Percentiles rank a stretch among this genome's conserved stretches.
phyloP scores from a whole-genome alignment of 805 yeast species.

The Candida silvicultrix region DNA sequence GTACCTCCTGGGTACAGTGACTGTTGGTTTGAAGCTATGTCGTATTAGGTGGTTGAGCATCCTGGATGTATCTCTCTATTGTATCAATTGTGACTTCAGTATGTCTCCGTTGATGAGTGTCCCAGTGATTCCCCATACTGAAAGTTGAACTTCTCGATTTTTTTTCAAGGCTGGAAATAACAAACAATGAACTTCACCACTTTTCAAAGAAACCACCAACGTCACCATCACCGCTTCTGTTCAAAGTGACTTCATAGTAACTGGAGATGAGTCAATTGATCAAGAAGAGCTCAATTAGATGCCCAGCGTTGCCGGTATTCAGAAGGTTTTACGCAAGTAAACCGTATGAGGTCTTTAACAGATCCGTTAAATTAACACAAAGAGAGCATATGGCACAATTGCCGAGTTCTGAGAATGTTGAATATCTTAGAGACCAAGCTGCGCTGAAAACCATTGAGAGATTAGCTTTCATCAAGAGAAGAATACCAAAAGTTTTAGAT shows the following conservation, averaged over 20 bases:
- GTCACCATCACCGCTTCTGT: too few relatives aligned
- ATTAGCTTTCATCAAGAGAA: constrained; percentile 62
- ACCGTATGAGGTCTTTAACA: constrained; percentile 49
- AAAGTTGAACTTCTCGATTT: not conserved
- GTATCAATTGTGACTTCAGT: too few relatives aligned
- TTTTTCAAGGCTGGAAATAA: not conserved
- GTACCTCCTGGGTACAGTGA: not conserved
- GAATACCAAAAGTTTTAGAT: constrained; percentile 56
- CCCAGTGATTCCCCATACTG: not conserved
- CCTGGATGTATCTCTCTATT: too few relatives aligned
- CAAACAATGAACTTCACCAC: not conserved
- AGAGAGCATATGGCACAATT: constrained; percentile 43
- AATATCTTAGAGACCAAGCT: constrained; percentile 69
- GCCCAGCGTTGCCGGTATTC: not conserved
- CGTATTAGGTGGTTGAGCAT: not conserved
- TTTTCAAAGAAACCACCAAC: not conserved
- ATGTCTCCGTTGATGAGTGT: too few relatives aligned
- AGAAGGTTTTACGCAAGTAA: constrained; percentile 1
- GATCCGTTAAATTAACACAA: constrained; percentile 56
- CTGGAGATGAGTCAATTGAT: not conserved
- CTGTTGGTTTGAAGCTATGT: not conserved
- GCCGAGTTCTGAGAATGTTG: constrained; percentile 48
- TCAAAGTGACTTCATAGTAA: too few relatives aligned
- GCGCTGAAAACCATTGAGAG: constrained; percentile 71
- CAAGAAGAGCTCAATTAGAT: not conserved